These are phyloP conservation scores for Coelastrella sp. DNA, from an alignment of 139 green algal species.

Conservation along the genomic window DNA sequence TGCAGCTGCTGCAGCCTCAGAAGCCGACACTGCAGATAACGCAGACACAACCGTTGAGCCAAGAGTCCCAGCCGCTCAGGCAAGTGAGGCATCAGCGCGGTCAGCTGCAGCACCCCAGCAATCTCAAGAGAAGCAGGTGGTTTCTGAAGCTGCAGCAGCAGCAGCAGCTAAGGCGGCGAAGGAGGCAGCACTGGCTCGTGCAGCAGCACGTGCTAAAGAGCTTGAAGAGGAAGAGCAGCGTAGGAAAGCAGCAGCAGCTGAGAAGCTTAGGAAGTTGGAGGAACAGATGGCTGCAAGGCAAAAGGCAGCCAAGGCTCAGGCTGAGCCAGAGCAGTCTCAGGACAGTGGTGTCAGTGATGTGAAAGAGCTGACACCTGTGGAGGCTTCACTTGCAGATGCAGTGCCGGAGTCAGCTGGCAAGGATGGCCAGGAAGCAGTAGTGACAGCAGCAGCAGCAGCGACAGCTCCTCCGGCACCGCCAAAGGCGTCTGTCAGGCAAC, in stretches of 20 bases:
- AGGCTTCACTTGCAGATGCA: constrained; percentile 5
- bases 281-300: constrained; percentile 44
- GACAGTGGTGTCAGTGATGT: not conserved
- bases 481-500: not conserved
- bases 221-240: constrained; percentile 42
- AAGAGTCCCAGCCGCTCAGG: not conserved
- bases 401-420: not conserved
- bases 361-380: not conserved
- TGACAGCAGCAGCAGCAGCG: not conserved
- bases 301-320: not conserved
- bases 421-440: not conserved
- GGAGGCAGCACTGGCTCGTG: constrained; percentile 26
- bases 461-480: not conserved
- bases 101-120: not conserved
- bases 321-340: constrained; percentile 1
- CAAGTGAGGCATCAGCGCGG: not conserved
- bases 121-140: constrained; percentile 23
- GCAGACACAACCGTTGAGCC: not conserved
- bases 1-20: constrained; percentile 29
- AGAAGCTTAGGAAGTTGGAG: constrained; percentile 44
- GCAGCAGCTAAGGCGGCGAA: constrained; percentile 34
- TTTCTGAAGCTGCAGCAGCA: not conserved
- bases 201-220: constrained; percentile 16
- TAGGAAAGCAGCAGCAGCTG: constrained; percentile 39
- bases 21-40: not conserved